Conservation (phyloP, 768 basidiomycete genomes). For the Amanita exitialis region DNA sequence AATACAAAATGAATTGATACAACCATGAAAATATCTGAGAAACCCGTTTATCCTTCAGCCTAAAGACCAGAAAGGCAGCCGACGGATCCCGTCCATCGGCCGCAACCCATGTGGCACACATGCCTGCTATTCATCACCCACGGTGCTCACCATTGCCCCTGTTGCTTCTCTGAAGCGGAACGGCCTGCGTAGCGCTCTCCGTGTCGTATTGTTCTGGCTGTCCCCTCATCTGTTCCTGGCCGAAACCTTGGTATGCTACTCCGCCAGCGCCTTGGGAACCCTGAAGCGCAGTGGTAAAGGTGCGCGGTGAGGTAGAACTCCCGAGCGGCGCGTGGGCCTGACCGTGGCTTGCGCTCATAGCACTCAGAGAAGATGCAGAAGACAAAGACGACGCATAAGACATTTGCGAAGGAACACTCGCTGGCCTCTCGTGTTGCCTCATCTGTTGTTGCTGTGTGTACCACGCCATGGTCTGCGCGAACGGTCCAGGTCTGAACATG, state of each 20-base stretch:
- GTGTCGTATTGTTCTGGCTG: not conserved
- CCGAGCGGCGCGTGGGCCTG: not conserved
- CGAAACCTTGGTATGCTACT: not conserved
- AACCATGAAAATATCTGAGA: no score
- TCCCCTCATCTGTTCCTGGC: not conserved
- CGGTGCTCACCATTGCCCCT: not conserved
- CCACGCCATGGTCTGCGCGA: not conserved
- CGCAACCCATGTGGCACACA: not conserved
- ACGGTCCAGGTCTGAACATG: not conserved
- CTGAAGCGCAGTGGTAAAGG: not conserved
- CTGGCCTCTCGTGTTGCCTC: not conserved
- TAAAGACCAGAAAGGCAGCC: not conserved
- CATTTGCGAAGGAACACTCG: not conserved
- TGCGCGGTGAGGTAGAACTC: not conserved
- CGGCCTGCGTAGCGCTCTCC: not conserved
- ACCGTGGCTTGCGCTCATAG: not conserved
- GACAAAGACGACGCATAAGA: not conserved
- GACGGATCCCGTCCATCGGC: no score
- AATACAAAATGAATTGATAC: no score
- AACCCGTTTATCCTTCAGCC: no score
- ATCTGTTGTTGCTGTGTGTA: slow-evolving; percentile 1
- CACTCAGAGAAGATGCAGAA: not conserved
- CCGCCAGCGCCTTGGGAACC: not conserved
- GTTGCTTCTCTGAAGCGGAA: not conserved
- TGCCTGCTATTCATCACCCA: not conserved